Evolutionary conservation across 768 basidiomycete species (phyloP).

Genomic region (Suillus spraguei): DNA sequence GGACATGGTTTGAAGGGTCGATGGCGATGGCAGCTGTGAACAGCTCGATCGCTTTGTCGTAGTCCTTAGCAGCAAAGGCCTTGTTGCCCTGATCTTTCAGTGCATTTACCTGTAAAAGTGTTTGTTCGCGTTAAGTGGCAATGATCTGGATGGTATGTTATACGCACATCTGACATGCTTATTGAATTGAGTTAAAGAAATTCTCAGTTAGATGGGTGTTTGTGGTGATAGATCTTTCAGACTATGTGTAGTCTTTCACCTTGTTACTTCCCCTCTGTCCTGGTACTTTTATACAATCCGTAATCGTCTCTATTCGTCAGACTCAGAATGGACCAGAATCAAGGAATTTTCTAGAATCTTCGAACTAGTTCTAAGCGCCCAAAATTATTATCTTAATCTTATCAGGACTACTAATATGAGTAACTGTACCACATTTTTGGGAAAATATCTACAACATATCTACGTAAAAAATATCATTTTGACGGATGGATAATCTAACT

Average conservation of each 20-base stretch:
- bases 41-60: slow-evolving; percentile 82
- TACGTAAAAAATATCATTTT: too few species aligned
- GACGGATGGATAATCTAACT: too few species aligned
- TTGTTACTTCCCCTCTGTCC: neutral
- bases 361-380: slow-evolving; percentile 1
- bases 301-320: neutral
- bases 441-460: too few species aligned
- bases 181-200: neutral
- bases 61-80: slow-evolving; percentile 92
- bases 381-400: slow-evolving; percentile 8
- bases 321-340: slow-evolving; percentile 5
- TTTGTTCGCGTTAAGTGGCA: slow-evolving; percentile 15
- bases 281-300: slow-evolving; percentile 24
- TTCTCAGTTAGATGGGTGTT: neutral
- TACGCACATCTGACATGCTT: slow-evolving; percentile 39
- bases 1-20: slow-evolving; percentile 83
- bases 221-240: neutral
- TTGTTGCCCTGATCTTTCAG: slow-evolving; percentile 96
- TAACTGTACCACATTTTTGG: too few species aligned
- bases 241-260: neutral
- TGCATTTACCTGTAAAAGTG: slow-evolving; percentile 44
- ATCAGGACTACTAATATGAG: too few species aligned
- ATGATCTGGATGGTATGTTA: slow-evolving; percentile 13
- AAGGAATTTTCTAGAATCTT: slow-evolving; percentile 38
- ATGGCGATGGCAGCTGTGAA: slow-evolving; percentile 83